A percentile compares a stretch with the other conserved stretches of the same genome.
Conservation (phyloP, 106 monocot species). For the Dendrobium officinale region DNA sequence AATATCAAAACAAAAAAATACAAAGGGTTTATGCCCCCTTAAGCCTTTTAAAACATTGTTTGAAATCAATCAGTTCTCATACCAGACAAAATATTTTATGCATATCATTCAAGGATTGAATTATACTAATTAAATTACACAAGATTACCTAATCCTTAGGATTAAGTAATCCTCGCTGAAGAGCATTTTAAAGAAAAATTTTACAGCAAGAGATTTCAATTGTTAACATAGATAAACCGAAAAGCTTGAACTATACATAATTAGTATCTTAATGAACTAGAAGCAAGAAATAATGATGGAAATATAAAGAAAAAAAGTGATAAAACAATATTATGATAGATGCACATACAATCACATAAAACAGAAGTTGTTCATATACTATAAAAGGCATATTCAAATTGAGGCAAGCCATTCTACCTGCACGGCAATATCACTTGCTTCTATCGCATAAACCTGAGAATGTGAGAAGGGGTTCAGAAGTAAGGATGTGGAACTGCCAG, state of each 20-base stretch:
- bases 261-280: background rate
- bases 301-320: background rate
- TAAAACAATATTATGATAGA: background rate
- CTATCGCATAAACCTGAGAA: conserved; percentile 87
- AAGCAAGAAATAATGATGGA: background rate
- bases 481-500: background rate
- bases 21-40: too few species aligned
- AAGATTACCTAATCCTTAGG: too few species aligned
- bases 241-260: background rate
- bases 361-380: conserved; percentile 1
- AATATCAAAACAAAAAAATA: too few species aligned
- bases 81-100: too few species aligned
- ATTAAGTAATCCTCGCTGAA: background rate
- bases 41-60: too few species aligned
- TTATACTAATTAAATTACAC: too few species aligned
- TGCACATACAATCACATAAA: background rate
- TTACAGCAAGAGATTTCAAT: background rate
- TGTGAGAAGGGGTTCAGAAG: background rate
- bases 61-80: too few species aligned
- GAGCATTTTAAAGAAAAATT: background rate
- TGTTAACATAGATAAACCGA: background rate
- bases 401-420: conserved; percentile 38
- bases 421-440: conserved; percentile 87
- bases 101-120: too few species aligned
- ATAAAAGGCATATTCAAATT: background rate